Evolutionary conservation across 1,284 basidiomycete genomes (phyloP), one percentile per base, ranked within the genome.

Genomic region (Austroboletus niveus): DNA sequence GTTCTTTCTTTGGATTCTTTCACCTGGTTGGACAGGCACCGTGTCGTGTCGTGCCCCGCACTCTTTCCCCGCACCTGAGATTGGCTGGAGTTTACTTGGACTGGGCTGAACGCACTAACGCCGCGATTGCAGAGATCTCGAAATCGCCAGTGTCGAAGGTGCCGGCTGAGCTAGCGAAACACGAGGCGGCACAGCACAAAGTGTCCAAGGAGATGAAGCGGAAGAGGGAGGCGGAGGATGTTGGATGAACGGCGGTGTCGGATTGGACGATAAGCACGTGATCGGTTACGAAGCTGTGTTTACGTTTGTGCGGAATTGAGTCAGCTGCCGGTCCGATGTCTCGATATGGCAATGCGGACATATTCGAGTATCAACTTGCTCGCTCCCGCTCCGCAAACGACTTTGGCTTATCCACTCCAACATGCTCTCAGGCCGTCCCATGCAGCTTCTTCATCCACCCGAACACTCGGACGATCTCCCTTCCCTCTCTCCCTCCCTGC

Each of bases 91-190:
- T 27, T 27, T 27, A 27, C 27, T 7, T 27, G 27, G 27, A 27
- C 4, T 6, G 9, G 34, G 11, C 41, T 20, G 42, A 22, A 46
- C 51, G 52, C 47, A 51, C 49, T 67, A 48, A 69, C 53, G 36
- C 49, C 48, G 38, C 15, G 41, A 11, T 40, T 11, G 41, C 69
- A 87, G 94, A 97, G 71, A 93, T 98, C 55, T 85, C 87, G 30
- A 97, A 97, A 77, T 92, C 89, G 60, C 91, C 93, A 0, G 86
- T 92, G 56, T 92, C 89, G n/a, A 94, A 92, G 65, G 88, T 95
- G 55, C 80, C 93, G 14, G 72, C 79, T 7, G 94, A 98, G 64
- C 75, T 98, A 42, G 91, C 91, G 11, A 85, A 88, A 59, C 94
- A 98, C 69, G 92, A 95, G 64, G 76, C 92, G 0, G 92, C 94